Base-by-base conservation (phyloP, 2,329 filamentous ascomycete genomes). In the Penicillium sp. region DNA sequence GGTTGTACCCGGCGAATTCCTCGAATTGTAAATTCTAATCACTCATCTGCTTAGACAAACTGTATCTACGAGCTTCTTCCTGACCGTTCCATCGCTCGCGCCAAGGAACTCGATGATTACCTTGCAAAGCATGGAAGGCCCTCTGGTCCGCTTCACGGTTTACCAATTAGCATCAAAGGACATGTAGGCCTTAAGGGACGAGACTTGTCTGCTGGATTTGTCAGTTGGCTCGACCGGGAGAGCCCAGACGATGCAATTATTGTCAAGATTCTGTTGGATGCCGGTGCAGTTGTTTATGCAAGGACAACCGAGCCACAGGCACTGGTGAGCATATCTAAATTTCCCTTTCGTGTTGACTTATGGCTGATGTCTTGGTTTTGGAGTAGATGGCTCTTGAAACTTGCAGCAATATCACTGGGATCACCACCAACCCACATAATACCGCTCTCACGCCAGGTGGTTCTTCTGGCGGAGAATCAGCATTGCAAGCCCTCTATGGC, bases 61-160 rank as follows among this genome's bases (percentile, higher is more conserved):
- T 81, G 79, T 48, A 64, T 81, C 4, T 77, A 75, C 0, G 80
- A 83, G 58, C 75, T 79, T 58, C 76, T 81, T 55, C 77, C 79
- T 58, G 70, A 75, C 2, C 64, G 75, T 10, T 82, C 82, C 1
- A 33, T 83, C 0, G 57, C 70, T 15, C 69, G 72, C 5, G 81
- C 79, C 0, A 60, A 69, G 17, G 65, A 73, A 15, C 74, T 82
- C 0, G 81, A 83, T 47, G 65, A 70, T 0, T 73, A 79, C 49
- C 39, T 69, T 8, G 53, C 49, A 15, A 55, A 60, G 48, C 57
- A 64, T 49, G 70, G 69, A 3, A 70, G 67, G 58, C 71, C 80
- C 0, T 66, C 81, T 1, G 84, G 84, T 0, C 82, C 84, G 1
- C 69, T 83, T 0, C 81, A 82, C 58, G 81, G 81, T 21, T 69